These are phyloP conservation scores for Lipomyces anomalus DNA, from an alignment of 805 yeast genomes.

Conservation along the genomic window DNA sequence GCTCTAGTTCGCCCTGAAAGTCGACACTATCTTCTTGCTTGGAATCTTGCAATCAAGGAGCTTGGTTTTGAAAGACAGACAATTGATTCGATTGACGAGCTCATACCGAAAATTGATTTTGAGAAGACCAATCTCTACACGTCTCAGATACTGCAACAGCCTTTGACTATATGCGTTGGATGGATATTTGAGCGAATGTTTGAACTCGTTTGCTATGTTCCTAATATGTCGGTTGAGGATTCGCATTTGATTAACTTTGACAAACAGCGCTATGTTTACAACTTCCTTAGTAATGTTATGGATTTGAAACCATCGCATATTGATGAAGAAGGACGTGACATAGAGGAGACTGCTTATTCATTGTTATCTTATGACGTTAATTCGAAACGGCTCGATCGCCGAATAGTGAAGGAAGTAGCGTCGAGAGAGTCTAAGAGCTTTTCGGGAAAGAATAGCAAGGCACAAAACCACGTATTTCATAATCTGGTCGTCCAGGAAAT, in stretches of 20 bases:
- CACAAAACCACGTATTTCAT: slow-evolving; percentile 40
- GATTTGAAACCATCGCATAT: slow-evolving; percentile 37
- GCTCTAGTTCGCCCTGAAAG: slow-evolving; percentile 79
- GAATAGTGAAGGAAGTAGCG: slow-evolving; percentile 38
- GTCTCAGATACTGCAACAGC: slow-evolving; percentile 25
- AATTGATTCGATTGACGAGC: slow-evolving; percentile 22
- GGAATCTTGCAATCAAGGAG: slow-evolving; percentile 57
- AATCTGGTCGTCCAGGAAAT: slow-evolving; percentile 45
- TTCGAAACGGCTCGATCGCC: slow-evolving; percentile 28
- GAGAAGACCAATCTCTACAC: not conserved
- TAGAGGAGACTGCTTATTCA: slow-evolving; percentile 10
- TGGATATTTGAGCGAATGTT: slow-evolving; percentile 80
- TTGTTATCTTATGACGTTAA: slow-evolving; percentile 11
- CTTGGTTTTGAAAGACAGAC: slow-evolving; percentile 22
- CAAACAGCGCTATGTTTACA: slow-evolving; percentile 65
- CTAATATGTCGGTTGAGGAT: slow-evolving; percentile 66
- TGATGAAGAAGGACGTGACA: slow-evolving; percentile 12
- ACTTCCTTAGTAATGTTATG: slow-evolving; percentile 51
- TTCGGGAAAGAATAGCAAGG: slow-evolving; percentile 32
- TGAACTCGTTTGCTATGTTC: slow-evolving; percentile 70
- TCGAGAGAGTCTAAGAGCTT: slow-evolving; percentile 40
- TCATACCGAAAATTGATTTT: slow-evolving; percentile 7
- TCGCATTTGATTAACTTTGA: slow-evolving; percentile 74
- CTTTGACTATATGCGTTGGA: slow-evolving; percentile 79
- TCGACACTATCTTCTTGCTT: slow-evolving; percentile 57